A percentile compares a stretch with the other conserved stretches of the same genome.
phyloP scores from a whole-genome alignment of 495 filamentous ascomycete species.

The Daldinia vernicosa region DNA sequence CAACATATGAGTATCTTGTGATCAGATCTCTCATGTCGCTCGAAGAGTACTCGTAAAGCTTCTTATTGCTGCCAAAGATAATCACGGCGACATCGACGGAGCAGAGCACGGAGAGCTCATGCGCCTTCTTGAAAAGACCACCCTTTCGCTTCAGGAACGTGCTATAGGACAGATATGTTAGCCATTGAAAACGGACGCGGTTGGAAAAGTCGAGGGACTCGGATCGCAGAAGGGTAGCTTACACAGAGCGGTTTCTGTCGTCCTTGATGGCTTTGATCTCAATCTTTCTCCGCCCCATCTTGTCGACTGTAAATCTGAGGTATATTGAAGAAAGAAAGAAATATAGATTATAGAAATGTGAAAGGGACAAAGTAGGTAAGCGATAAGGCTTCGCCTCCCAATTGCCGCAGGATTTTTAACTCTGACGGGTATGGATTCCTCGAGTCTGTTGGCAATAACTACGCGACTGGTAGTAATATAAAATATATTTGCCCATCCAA shows the following conservation, averaged over 20 bases:
- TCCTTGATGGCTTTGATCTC: constrained; percentile 99
- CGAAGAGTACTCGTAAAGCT: constrained; percentile 97
- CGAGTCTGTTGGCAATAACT: constrained; percentile 28
- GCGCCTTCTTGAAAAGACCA: constrained; percentile 98
- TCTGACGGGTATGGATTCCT: constrained; percentile 32
- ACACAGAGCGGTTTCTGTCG: constrained; percentile 98
- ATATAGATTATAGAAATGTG: constrained; percentile 8
- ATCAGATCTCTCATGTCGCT: constrained; percentile 91
- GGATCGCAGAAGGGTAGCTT: constrained; percentile 56
- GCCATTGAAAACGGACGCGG: constrained; percentile 76
- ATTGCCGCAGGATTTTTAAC: constrained; percentile 35
- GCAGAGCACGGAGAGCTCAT: constrained; percentile 97
- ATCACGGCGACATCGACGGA: constrained; percentile 98
- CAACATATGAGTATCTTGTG: constrained; percentile 85
- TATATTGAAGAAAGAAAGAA: constrained; percentile 8
- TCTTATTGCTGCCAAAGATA: constrained; percentile 98
- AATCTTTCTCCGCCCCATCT: constrained; percentile 80
- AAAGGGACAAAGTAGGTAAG: constrained; percentile 10
- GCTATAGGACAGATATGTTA: constrained; percentile 80
- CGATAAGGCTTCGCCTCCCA: constrained; percentile 32
- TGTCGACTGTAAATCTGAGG: constrained; percentile 36
- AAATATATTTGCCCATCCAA: constrained; percentile 18
- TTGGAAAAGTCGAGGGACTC: constrained; percentile 8
- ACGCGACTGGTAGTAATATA: constrained; percentile 34
- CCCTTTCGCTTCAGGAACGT: constrained; percentile 99